phyloP scores from a whole-genome alignment of 495 filamentous ascomycete genomes.

The Pyronema omphalodes region DNA sequence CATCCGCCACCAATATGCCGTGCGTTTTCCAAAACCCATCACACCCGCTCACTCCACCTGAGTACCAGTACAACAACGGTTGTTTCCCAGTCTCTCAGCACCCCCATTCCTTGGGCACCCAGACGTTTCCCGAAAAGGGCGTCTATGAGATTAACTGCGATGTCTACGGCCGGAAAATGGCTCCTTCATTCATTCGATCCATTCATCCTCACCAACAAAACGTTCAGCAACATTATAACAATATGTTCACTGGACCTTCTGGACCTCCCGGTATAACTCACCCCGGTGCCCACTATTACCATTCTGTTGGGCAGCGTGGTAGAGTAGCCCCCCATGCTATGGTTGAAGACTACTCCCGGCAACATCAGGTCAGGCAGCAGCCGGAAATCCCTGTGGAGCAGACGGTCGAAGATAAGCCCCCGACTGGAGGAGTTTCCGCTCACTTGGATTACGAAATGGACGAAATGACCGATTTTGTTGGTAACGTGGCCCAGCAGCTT shows the following conservation, averaged over 20 bases:
- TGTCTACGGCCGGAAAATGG: conserved; percentile 11
- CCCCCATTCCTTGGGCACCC: conserved; percentile 15
- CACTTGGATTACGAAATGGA: conserved; percentile 98
- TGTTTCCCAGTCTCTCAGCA: conserved; percentile 12
- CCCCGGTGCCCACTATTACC: conserved; percentile 16
- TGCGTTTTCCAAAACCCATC: conserved; percentile 17
- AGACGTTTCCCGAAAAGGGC: conserved; percentile 19
- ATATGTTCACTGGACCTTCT: conserved; percentile 13
- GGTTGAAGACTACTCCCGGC: conserved; percentile 8
- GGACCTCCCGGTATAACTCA: conserved; percentile 19
- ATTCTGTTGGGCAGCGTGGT: conserved; percentile 13
- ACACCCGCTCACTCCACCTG: conserved; percentile 22
- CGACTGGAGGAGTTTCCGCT: conserved; percentile 68
- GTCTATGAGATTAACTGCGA: conserved; percentile 13
- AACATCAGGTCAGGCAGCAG: conserved; percentile 14
- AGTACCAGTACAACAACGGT: conserved; percentile 16
- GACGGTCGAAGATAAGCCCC: conserved; percentile 18
- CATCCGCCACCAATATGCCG: conserved; percentile 13
- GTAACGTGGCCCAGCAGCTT: conserved; percentile 75
- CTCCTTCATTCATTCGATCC: conserved; percentile 5
- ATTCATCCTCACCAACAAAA: conserved; percentile 11
- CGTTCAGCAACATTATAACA: conserved; percentile 13
- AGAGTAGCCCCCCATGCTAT: conserved; percentile 10
- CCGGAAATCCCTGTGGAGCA: conserved; percentile 15
- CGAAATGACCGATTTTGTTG: conserved; percentile 93